Base-by-base conservation (phyloP, 495 filamentous ascomycete genomes). In the Penicillium tannophilum region DNA sequence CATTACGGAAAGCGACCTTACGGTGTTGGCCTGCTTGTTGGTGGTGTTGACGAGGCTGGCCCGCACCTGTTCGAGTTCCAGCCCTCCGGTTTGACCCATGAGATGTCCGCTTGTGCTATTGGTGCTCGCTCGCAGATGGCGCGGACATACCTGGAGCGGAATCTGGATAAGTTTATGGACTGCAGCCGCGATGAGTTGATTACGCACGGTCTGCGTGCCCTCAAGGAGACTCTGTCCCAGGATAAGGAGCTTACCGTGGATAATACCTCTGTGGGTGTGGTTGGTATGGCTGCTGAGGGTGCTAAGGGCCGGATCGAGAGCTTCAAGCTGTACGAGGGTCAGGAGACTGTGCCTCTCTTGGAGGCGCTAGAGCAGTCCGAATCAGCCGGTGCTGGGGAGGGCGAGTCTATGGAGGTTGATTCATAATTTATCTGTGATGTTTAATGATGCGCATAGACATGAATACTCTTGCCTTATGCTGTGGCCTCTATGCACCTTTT, bases 21-120 rank as follows among this genome's bases (percentile, higher is more conserved):
- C 76, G 94, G 94, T 69, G 93, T 98, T 16, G 94, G 94, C 1
- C 82, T 98, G 41, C 84, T 98, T 33, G 88, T 98, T 50, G 93
- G 92, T 4, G 94, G 94, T 55, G 91, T 97, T 47, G 95, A 98
- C 73, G 90, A 93, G 63, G 85, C 87, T 12, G 94, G 94, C 26
- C 90, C 94, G 17, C 94, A 98, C 78, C 83, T 98, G 19, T 98
- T 95, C 79, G 94, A 98, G 78, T 98, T 98, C 85, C 93, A 97
- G 76, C 94, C 94, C 7, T 90, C 85, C 43, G 94, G 94, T 31
- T 88, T 98, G 84, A 96, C 92, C 63, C 88, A 97, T 66, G 95
- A 98, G 84, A 97, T 98, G 90, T 67, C 88, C 24, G 94, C 94
- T 9, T 95, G 91, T 68, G 92, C 92, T 28, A 98, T 98, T 71